Conservation (phyloP, 164 flowering plant genomes). For the Chimonanthus praecox region DNA sequence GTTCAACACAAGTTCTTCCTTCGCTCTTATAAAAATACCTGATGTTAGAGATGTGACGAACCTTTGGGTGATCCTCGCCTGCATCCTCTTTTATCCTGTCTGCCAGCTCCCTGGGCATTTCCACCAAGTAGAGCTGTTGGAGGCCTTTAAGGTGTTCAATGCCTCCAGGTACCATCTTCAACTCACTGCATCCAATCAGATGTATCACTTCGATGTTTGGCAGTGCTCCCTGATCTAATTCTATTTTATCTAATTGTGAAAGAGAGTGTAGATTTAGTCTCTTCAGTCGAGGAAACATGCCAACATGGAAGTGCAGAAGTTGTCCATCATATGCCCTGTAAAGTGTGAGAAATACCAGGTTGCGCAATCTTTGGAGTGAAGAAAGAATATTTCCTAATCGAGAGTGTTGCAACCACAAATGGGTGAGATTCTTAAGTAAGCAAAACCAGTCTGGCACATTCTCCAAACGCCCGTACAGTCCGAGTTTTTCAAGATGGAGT, state of each 20-base stretch:
- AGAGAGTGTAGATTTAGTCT: not conserved
- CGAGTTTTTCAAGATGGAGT: not conserved
- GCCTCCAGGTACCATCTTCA: conserved; percentile 30
- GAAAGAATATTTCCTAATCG: no score
- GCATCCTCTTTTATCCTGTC: conserved; percentile 8
- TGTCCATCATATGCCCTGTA: conserved; percentile 3
- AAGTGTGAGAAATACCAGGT: not conserved
- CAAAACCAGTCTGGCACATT: not conserved
- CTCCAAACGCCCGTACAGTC: not conserved
- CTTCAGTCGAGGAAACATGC: not conserved
- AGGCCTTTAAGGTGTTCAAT: conserved; percentile 29
- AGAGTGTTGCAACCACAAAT: no score
- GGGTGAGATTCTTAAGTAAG: no score
- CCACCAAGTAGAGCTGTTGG: conserved; percentile 23
- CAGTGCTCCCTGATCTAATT: conserved; percentile 10
- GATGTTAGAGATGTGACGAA: conserved; percentile 16
- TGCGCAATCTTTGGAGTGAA: not conserved
- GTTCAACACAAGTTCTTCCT: no score
- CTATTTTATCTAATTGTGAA: not conserved
- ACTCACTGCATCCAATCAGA: conserved; percentile 17
- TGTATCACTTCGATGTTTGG: conserved; percentile 18
- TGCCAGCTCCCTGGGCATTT: conserved; percentile 31
- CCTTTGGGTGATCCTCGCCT: not conserved
- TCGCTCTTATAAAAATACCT: no score
- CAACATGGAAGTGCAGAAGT: not conserved